A percentile compares a stretch with the other conserved stretches of the same genome.
These are phyloP conservation scores for Microsporum audouinii DNA, from an alignment of 2,329 filamentous ascomycete species.

Conservation along the genomic window DNA sequence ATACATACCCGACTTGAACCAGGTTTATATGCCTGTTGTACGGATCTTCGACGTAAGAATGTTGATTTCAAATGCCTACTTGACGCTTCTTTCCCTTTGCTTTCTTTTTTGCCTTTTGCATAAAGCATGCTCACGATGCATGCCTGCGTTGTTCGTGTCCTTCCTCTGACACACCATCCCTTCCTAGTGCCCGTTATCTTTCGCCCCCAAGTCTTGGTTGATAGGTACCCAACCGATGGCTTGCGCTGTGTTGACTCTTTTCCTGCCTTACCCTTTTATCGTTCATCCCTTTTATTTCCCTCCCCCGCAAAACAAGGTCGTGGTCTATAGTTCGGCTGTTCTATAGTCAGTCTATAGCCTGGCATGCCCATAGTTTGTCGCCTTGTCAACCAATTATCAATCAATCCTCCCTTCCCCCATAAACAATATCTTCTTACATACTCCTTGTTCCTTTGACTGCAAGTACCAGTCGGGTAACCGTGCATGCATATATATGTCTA, in stretches of 20 bases:
- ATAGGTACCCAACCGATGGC: not conserved
- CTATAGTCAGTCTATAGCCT: not conserved
- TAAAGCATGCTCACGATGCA: not conserved
- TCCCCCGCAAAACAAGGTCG: not conserved
- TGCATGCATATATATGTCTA: slow-evolving; percentile 1
- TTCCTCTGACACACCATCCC: not conserved
- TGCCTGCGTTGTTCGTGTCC: not conserved
- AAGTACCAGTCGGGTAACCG: not conserved
- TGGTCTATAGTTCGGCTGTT: not conserved
- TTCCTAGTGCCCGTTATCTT: not conserved
- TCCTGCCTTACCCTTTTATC: not conserved
- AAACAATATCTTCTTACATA: not conserved
- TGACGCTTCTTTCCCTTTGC: not conserved
- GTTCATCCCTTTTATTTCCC: not conserved
- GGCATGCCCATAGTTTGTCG: not conserved
- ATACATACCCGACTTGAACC: not conserved
- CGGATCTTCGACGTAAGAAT: not conserved
- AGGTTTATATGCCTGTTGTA: not conserved
- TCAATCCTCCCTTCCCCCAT: not conserved
- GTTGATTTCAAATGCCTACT: not conserved
- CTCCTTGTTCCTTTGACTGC: not conserved
- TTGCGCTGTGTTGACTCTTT: not conserved
- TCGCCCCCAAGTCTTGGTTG: not conserved
- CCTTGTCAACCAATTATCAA: not conserved
- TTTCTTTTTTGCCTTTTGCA: not conserved